A percentile compares a stretch with the other conserved stretches of the same genome.
phyloP scores from a whole-genome alignment of 2,329 filamentous ascomycete genomes.

The Fusarium solani-melongenae region DNA sequence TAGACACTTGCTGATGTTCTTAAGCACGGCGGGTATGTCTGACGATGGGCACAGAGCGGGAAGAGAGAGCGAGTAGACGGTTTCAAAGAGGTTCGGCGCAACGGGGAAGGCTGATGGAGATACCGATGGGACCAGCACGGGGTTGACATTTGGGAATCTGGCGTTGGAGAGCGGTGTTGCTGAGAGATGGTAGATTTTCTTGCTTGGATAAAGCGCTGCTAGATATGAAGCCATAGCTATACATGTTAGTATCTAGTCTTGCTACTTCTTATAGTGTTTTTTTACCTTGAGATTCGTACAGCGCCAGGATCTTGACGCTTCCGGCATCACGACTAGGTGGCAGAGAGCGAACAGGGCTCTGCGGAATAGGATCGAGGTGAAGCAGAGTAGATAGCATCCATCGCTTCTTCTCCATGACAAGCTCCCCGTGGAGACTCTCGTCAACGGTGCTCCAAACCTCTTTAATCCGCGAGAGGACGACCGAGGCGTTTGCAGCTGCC shows the following conservation, averaged over 20 bases:
- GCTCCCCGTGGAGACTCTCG: constrained; percentile 20
- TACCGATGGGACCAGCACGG: constrained; percentile 53
- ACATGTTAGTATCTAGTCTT: background rate
- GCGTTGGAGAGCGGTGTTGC: constrained; percentile 52
- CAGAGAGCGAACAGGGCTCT: constrained; percentile 10
- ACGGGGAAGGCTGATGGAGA: constrained; percentile 51
- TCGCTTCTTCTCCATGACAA: constrained; percentile 65
- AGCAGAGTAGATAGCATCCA: constrained; percentile 72
- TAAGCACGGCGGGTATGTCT: constrained; percentile 67
- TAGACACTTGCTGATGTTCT: constrained; percentile 67
- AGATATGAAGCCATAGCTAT: constrained; percentile 63
- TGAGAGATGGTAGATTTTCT: constrained; percentile 60
- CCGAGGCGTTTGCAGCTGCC: constrained; percentile 38
- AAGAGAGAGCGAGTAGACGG: constrained; percentile 65
- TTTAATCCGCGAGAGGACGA: constrained; percentile 66
- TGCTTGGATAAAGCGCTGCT: constrained; percentile 54
- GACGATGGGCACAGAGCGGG: constrained; percentile 66
- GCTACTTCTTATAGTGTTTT: background rate
- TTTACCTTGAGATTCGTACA: constrained; percentile 64
- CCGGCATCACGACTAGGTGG: background rate
- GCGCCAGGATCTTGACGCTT: constrained; percentile 54
- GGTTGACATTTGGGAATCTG: constrained; percentile 53
- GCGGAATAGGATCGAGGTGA: constrained; percentile 52
- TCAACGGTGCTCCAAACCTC: constrained; percentile 40
- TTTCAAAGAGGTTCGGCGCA: constrained; percentile 57